Evolutionary conservation across 441 rosid genomes (phyloP), one percentile per base, ranked within the genome.

Genomic region (Heliophila coronopifolia): DNA sequence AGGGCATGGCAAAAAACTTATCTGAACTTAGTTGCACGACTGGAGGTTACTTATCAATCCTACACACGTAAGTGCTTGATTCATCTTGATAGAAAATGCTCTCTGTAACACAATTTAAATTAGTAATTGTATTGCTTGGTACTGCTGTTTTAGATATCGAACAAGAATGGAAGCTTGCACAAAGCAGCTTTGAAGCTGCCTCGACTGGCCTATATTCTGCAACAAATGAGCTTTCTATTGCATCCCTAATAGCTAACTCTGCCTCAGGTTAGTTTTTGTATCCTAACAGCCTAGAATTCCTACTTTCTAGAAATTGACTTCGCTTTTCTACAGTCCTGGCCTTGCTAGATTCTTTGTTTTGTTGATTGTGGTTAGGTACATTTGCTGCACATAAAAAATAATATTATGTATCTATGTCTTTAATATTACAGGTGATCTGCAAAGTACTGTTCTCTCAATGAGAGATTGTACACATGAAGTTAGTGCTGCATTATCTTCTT

Each of bases 381-480:
- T 25, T 53, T 42, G 27, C 18, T 50, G 32, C 43, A 1, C 37
- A 22, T 27, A 15, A 44, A 13, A 54, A 19, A 30, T 36, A 17
- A 46, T 53, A 55, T 51, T n/a, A 15, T 19, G 51, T 9, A 9
- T 61, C n/a, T 31, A 36, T 32, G 23, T 58, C 30, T 65, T 30
- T 53, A 32, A 40, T 20, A 34, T 70, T 72, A 63, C 81, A 87
- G 98, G 79, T 57, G 96, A 92, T 55, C 59, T 92, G 47, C 95
- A 92, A 54, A 76, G 63, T 64, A 79, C 81, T 60, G 80, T 92
- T 57, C 84, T 87, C 66, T 78, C 80, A 18, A 85, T 92, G 94
- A 83, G 83, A 74, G 95, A 87, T 59, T 85, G 79, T 67, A 94
- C 98, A 57, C 77, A 76, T 74, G 96, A 81, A 77, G 89, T 71